A percentile compares a stretch with the other conserved stretches of the same genome.
Conservation (phyloP, 306 rosid genomes). For the Dalbergia oliveri region DNA sequence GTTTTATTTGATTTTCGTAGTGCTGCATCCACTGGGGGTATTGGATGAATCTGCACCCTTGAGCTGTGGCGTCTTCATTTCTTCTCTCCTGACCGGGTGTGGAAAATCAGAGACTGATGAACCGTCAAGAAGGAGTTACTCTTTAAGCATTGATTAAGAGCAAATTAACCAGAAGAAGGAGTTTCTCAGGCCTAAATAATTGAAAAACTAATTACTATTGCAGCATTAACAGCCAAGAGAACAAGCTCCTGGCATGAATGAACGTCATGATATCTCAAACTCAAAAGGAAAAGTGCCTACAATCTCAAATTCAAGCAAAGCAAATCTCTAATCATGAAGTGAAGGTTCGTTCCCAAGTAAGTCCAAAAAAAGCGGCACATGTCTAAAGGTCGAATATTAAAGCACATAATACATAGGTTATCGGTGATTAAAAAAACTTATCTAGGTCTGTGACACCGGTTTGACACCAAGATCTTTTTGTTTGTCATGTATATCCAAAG, state of each 20-base stretch:
- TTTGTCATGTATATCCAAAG: neutral
- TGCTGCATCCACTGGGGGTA: constrained; percentile 17
- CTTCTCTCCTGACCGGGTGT: too few species aligned
- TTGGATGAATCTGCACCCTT: too few species aligned
- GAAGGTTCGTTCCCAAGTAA: neutral
- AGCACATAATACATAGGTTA: neutral
- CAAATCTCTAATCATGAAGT: neutral
- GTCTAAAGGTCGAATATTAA: too few species aligned
- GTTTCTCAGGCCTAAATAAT: constrained; percentile 2
- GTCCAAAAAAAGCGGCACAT: neutral
- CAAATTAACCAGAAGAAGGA: neutral
- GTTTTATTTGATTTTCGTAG: neutral
- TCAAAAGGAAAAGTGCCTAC: neutral
- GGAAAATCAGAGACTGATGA: too few species aligned
- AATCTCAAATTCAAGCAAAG: neutral
- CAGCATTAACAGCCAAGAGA: constrained; percentile 6
- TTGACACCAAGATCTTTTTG: neutral
- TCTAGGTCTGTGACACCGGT: neutral
- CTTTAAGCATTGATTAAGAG: neutral
- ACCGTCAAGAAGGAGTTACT: too few species aligned
- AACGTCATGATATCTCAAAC: neutral
- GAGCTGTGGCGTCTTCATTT: too few species aligned
- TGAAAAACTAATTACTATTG: neutral
- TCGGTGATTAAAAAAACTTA: neutral
- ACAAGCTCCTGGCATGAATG: neutral